phyloP scores from a whole-genome alignment of 495 filamentous ascomycete genomes.

The Trichodelitschia bisporula region DNA sequence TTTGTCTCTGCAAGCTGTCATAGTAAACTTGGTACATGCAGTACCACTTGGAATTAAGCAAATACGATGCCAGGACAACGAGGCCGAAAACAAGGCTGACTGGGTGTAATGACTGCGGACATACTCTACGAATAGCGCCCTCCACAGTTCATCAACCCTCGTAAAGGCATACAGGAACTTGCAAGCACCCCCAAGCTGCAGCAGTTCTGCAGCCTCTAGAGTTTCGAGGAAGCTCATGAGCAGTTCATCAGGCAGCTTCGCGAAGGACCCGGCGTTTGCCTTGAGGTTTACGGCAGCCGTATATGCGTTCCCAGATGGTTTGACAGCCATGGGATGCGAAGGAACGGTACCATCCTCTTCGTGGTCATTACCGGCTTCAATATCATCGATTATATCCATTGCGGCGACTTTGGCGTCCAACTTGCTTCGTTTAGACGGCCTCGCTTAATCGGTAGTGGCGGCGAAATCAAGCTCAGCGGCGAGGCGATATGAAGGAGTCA shows the following conservation, averaged over 20 bases:
- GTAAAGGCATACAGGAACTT: conserved; percentile 76
- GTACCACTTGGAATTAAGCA: too few relatives aligned
- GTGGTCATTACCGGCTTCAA: background rate
- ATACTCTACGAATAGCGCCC: conserved; percentile 65
- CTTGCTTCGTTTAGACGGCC: too few relatives aligned
- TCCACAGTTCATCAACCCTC: conserved; percentile 75
- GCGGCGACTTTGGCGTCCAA: too few relatives aligned
- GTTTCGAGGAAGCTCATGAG: conserved; percentile 51
- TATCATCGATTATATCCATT: too few relatives aligned
- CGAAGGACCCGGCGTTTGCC: conserved; percentile 33
- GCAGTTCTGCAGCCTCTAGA: conserved; percentile 36
- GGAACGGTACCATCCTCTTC: conserved; percentile 26
- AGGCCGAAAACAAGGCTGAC: too few relatives aligned
- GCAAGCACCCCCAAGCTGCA: conserved; percentile 55
- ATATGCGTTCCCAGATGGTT: conserved; percentile 72
- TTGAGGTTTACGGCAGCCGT: conserved; percentile 40
- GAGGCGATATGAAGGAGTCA: too few relatives aligned
- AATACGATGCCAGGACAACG: too few relatives aligned
- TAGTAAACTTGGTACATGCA: too few relatives aligned
- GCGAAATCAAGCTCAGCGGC: too few relatives aligned
- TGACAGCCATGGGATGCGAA: conserved; percentile 62
- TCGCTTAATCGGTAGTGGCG: too few relatives aligned
- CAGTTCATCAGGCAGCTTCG: conserved; percentile 54
- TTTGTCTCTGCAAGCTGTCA: too few relatives aligned
- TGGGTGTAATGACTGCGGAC: too few relatives aligned